Evolutionary conservation across 2,329 filamentous ascomycete genomes (phyloP).

Genomic region (Grosmannia serpens): DNA sequence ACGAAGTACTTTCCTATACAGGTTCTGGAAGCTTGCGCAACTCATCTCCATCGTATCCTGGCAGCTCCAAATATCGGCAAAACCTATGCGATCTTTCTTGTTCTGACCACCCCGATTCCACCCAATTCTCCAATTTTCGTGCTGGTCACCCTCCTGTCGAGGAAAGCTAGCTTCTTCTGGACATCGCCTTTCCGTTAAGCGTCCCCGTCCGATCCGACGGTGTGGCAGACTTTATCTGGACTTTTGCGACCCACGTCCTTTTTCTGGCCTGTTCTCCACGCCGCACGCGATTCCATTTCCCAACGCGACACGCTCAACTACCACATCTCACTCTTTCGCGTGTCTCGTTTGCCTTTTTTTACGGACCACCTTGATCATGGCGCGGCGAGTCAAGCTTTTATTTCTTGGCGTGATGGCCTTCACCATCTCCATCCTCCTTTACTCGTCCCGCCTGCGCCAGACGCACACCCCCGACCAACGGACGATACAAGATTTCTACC

Average conservation of each 20-base stretch:
- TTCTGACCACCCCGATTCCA: too few relatives aligned
- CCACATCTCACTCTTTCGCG: background rate
- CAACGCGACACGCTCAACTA: background rate
- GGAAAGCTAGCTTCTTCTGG: background rate
- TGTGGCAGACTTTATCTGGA: background rate
- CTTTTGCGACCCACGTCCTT: background rate
- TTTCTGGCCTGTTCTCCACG: background rate
- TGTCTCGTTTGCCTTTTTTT: background rate
- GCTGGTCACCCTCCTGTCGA: background rate
- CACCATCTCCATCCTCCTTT: constrained; percentile 60
- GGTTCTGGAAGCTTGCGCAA: background rate
- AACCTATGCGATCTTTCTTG: background rate
- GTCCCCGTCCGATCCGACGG: background rate
- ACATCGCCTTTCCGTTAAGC: background rate
- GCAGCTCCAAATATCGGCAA: background rate
- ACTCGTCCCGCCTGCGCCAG: constrained; percentile 49
- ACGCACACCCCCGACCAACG: constrained; percentile 31
- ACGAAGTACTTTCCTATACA: background rate
- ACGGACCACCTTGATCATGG: constrained; percentile 34
- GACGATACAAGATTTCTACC: constrained; percentile 43
- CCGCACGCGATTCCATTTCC: background rate
- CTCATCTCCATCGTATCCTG: background rate
- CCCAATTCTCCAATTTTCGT: too few relatives aligned
- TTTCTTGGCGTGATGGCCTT: constrained; percentile 51
- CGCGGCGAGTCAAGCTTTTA: constrained; percentile 57